phyloP scores from a whole-genome alignment of 192 early-diverging fungal species.

The Pecoramyces ruminantium region DNA sequence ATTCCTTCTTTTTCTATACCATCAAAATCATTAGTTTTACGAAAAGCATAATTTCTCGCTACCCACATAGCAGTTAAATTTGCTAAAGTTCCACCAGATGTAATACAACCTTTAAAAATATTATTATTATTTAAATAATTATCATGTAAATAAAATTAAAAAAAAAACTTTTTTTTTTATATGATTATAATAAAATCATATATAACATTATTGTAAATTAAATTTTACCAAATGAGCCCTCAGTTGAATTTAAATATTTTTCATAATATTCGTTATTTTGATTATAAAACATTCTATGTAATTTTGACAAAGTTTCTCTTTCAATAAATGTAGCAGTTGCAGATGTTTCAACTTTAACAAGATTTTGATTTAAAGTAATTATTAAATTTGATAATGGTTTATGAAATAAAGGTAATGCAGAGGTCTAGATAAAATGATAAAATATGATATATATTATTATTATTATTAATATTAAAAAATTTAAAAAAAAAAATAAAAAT shows the following conservation, averaged over 20 bases:
- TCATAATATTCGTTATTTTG: slow-evolving; percentile 14
- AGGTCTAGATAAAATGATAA: no score
- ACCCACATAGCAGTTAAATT: slow-evolving; percentile 43
- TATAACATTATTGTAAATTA: no score
- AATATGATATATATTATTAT: no score
- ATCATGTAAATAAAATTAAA: no score
- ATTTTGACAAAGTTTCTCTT: no score
- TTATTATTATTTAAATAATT: background rate
- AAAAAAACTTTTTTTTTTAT: no score
- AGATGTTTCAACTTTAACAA: slow-evolving; percentile 36
- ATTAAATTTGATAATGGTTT: no score
- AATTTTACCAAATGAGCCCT: background rate
- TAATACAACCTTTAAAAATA: background rate
- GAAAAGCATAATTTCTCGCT: slow-evolving; percentile 26
- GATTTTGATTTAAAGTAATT: slow-evolving; percentile 45
- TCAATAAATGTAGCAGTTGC: no score
- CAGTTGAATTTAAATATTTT: slow-evolving; percentile 13
- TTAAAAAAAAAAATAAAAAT: no score
- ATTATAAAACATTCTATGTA: no score
- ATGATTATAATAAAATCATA: no score
- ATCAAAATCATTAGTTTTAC: slow-evolving; percentile 2
- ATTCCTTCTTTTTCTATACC: slow-evolving; percentile 34
- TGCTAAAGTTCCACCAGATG: slow-evolving; percentile 33
- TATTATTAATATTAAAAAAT: no score
- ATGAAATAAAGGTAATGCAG: slow-evolving; percentile 36